Evolutionary conservation across 495 filamentous ascomycete species (phyloP).

Genomic region (Penicillium pulvis): DNA sequence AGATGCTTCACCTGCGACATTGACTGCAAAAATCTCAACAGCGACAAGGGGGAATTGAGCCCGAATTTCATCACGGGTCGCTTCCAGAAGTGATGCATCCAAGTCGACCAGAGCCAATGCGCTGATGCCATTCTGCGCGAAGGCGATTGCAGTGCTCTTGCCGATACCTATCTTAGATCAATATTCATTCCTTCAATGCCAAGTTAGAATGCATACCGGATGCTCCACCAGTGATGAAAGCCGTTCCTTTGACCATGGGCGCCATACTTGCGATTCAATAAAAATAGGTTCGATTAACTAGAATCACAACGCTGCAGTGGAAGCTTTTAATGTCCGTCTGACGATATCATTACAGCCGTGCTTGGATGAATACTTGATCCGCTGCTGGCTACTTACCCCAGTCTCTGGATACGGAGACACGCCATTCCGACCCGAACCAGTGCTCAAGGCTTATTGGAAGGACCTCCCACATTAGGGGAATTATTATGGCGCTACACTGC

Average conservation of each 20-base stretch:
- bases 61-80: slow-evolving; percentile 14
- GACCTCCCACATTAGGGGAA: neutral
- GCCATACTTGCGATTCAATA: slow-evolving; percentile 12
- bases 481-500: neutral
- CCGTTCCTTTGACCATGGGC: slow-evolving; percentile 23
- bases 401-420: neutral
- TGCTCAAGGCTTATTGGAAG: neutral
- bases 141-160: slow-evolving; percentile 22
- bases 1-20: slow-evolving; percentile 28
- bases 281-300: neutral
- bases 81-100: slow-evolving; percentile 20
- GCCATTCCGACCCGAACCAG: neutral
- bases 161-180: slow-evolving; percentile 27
- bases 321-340: neutral
- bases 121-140: slow-evolving; percentile 27
- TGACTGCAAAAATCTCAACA: slow-evolving; percentile 14
- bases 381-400: neutral
- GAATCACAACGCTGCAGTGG: neutral
- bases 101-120: slow-evolving; percentile 27
- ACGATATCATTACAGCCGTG: neutral
- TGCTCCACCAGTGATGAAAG: slow-evolving; percentile 28
- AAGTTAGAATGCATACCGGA: slow-evolving; percentile 18
- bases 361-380: neutral
- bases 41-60: slow-evolving; percentile 13
- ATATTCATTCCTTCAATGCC: neutral